Percentiles rank a stretch among this genome's conserved stretches.
Evolutionary conservation across 2,329 filamentous ascomycete species (phyloP).

Genomic region (Mycosphaerella sp.): DNA sequence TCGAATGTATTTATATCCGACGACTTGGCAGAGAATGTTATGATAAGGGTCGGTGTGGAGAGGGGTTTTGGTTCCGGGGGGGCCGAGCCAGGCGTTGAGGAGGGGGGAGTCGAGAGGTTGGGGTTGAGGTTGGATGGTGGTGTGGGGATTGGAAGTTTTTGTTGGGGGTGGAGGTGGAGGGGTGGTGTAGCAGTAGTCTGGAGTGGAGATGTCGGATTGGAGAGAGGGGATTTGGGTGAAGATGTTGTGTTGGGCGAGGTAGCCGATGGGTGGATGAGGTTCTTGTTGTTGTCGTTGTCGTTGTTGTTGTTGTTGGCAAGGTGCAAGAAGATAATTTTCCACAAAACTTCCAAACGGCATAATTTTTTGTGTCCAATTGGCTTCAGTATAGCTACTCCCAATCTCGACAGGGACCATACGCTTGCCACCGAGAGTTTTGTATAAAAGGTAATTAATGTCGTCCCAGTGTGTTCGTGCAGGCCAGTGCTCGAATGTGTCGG

Average conservation of each 20-base stretch:
- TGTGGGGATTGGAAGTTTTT: no score
- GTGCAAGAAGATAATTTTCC: slow-evolving; percentile 47
- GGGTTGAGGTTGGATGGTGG: no score
- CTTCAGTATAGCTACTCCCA: slow-evolving; percentile 80
- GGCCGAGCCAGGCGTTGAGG: slow-evolving; percentile 91
- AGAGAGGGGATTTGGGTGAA: slow-evolving; percentile 74
- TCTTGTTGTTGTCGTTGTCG: no score
- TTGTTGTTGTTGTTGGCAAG: no score
- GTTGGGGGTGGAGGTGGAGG: slow-evolving; percentile 44
- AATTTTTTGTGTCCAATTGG: slow-evolving; percentile 75
- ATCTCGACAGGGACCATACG: slow-evolving; percentile 58
- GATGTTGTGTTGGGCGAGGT: slow-evolving; percentile 88
- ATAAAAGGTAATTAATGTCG: slow-evolving; percentile 65
- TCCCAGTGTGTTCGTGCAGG: slow-evolving; percentile 73
- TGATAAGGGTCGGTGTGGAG: slow-evolving; percentile 92
- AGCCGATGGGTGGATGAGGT: slow-evolving; percentile 48
- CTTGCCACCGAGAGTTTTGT: slow-evolving; percentile 65
- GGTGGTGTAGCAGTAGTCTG: slow-evolving; percentile 74
- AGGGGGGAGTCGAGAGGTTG: slow-evolving; percentile 49
- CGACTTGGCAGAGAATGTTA: slow-evolving; percentile 83
- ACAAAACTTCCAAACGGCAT: slow-evolving; percentile 70
- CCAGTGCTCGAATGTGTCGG: slow-evolving; percentile 61
- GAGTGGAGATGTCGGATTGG: slow-evolving; percentile 66
- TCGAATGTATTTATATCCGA: slow-evolving; percentile 86
- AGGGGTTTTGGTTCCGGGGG: slow-evolving; percentile 79